Evolutionary conservation across 768 basidiomycete species (phyloP), one percentile per base, ranked within the genome.

Genomic region (Cystofilobasidium bisporidii): DNA sequence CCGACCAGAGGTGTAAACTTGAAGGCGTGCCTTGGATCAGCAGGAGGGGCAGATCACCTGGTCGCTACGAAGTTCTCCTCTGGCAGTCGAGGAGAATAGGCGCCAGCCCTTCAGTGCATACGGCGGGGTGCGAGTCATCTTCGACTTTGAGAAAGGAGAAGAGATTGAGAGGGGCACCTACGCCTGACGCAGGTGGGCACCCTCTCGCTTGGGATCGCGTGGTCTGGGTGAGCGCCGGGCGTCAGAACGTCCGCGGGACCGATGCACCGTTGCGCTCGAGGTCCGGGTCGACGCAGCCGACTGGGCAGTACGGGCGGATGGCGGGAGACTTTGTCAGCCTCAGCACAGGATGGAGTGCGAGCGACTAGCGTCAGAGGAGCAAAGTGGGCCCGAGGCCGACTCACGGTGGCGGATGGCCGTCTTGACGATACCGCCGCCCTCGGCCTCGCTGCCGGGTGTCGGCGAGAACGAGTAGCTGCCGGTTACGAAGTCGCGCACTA

Each of bases 11-110:
- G 24, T 8, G 17, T 22, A n/a, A 50, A 50, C 82, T 93, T 92
- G 81, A 84, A 92, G 0, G 84, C 89, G 76, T 93, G 89, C 0
- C 92, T n/a, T n/a, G n/a, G n/a, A n/a, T n/a, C n/a, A n/a, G n/a
- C n/a, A n/a, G n/a, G n/a, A n/a, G n/a, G n/a, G n/a, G n/a, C n/a
- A n/a, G n/a, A n/a, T n/a, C n/a, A n/a, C n/a, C n/a, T n/a, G 48
- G 24, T 26, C 9, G 48, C 9, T 20, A 50, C 9, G 22, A 22
- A 50, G 48, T 50, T 20, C 48, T 50, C 9, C 48, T 50, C 22
- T 11, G 48, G 10, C 40, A 41, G 40, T 9, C 40, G 40, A 41
- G 40, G 40, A 41, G 17, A 41, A 17, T 41, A 41, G 10, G 9
- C 17, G 40, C 40, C 17, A 9, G 40, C 40, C n/a, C n/a, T n/a